Conservation (phyloP, 2,329 filamentous ascomycete species). For the Claviceps maximensis region DNA sequence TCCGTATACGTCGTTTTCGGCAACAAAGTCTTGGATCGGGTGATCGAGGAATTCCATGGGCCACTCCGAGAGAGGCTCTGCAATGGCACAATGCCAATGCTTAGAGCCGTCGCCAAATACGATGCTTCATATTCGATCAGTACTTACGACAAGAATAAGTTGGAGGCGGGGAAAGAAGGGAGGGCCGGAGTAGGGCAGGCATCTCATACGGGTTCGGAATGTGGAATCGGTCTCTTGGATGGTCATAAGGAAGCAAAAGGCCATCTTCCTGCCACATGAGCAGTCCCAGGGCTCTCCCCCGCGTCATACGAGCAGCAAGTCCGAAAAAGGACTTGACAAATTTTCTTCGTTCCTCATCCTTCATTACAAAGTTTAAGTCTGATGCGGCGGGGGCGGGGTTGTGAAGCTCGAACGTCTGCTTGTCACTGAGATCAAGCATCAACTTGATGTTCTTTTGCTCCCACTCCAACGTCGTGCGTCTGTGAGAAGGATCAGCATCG, state of each 20-base stretch:
- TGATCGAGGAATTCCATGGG: slow-evolving; percentile 14
- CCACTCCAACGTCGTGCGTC: neutral
- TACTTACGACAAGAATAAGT: neutral
- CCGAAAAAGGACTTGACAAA: neutral
- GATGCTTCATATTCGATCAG: neutral
- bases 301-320: slow-evolving; percentile 9
- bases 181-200: too few relatives aligned
- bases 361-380: neutral
- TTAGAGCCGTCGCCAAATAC: neutral
- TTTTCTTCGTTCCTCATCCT: neutral
- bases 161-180: neutral
- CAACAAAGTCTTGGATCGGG: slow-evolving; percentile 1
- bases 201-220: slow-evolving; percentile 13
- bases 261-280: slow-evolving; percentile 12
- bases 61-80: slow-evolving; percentile 17
- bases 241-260: slow-evolving; percentile 12
- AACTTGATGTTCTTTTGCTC: neutral
- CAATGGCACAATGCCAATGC: slow-evolving; percentile 4
- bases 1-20: slow-evolving; percentile 15
- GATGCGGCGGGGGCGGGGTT: neutral
- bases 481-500: neutral
- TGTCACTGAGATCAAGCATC: neutral
- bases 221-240: slow-evolving; percentile 8
- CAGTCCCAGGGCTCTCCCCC: slow-evolving; percentile 7
- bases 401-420: neutral